Conservation (phyloP, 768 basidiomycete genomes). For the Trametes sanguinea region DNA sequence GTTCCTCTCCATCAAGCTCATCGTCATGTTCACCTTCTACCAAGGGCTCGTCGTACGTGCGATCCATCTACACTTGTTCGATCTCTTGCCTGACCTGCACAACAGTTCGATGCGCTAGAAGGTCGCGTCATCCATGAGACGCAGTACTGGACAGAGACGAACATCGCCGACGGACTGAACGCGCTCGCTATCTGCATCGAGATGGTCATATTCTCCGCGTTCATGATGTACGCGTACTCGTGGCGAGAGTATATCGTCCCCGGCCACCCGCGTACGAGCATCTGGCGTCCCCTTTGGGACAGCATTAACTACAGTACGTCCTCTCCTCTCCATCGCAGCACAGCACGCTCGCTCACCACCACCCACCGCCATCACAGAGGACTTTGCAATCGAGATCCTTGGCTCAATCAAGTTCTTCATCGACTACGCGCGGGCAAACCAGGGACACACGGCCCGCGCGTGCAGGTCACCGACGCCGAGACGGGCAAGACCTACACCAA, state of each 20-base stretch:
- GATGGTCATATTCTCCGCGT: constrained; percentile 80
- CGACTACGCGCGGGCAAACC: constrained; percentile 40
- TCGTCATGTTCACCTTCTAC: constrained; percentile 89
- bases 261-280: constrained; percentile 49
- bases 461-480: constrained; percentile 25
- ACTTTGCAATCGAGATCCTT: constrained; percentile 67
- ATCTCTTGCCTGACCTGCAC: neutral
- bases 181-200: constrained; percentile 85
- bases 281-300: constrained; percentile 76
- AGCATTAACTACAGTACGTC: constrained; percentile 51
- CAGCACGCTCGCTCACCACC: no score
- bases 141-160: constrained; percentile 78
- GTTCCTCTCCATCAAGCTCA: constrained; percentile 84
- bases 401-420: constrained; percentile 65
- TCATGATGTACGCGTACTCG: constrained; percentile 87
- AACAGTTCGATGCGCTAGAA: constrained; percentile 65
- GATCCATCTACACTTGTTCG: neutral
- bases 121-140: constrained; percentile 77
- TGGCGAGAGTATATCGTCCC: constrained; percentile 60
- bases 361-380: no score
- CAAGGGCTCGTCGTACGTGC: constrained; percentile 70
- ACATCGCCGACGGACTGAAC: constrained; percentile 82
- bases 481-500: constrained; percentile 31
- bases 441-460: constrained; percentile 28
- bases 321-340: no score